These are phyloP conservation scores for Amanita jacksonii DNA, from an alignment of 768 basidiomycete species.

Conservation along the genomic window DNA sequence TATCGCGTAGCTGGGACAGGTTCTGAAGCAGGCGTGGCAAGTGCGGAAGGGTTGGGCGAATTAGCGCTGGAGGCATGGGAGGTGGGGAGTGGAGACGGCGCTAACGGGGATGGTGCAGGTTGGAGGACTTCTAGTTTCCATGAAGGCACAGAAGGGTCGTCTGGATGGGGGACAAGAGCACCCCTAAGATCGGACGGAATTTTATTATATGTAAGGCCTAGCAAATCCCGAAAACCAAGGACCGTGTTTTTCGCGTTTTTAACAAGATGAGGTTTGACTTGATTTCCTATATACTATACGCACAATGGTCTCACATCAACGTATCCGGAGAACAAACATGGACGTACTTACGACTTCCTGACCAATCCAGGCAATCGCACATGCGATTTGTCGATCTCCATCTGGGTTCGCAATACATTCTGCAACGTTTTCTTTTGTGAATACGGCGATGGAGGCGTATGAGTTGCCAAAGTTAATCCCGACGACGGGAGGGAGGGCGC, in stretches of 20 bases:
- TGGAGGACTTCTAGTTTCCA: slow-evolving; percentile 79
- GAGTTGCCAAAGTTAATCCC: slow-evolving; percentile 97
- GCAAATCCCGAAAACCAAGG: slow-evolving; percentile 84
- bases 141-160: slow-evolving; percentile 59
- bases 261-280: slow-evolving; percentile 88
- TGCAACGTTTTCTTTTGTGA: slow-evolving; percentile 89
- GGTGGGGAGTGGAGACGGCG: slow-evolving; percentile 36
- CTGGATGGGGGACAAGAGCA: slow-evolving; percentile 42
- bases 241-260: slow-evolving; percentile 95
- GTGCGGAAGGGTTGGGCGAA: slow-evolving; percentile 37
- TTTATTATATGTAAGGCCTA: slow-evolving; percentile 75
- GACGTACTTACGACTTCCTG: slow-evolving; percentile 69
- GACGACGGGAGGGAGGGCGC: slow-evolving; percentile 49
- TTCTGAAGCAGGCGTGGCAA: slow-evolving; percentile 65
- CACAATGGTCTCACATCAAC: slow-evolving; percentile 9
- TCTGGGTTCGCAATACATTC: slow-evolving; percentile 98
- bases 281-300: slow-evolving; percentile 87
- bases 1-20: slow-evolving; percentile 59
- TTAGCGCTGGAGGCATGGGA: slow-evolving; percentile 47
- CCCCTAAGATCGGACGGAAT: background rate
- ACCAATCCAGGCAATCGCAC: slow-evolving; percentile 83
- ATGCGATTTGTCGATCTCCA: slow-evolving; percentile 96
- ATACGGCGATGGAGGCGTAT: slow-evolving; percentile 90
- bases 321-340: background rate
- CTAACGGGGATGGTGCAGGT: slow-evolving; percentile 63